Base-by-base conservation (phyloP, 2,329 filamentous ascomycete genomes). In the Aurifilum marmelostoma region DNA sequence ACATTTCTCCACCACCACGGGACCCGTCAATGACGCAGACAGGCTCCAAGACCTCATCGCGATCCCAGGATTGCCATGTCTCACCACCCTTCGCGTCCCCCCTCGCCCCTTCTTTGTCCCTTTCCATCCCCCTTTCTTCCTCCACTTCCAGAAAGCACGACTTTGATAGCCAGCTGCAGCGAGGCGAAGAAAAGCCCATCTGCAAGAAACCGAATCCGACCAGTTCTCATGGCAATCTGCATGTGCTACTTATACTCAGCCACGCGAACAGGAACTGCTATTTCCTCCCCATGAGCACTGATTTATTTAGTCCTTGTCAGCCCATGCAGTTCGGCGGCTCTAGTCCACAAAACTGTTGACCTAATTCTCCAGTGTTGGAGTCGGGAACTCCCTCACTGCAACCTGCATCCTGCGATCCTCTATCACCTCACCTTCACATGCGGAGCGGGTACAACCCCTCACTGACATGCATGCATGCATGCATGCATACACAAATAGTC, bases 1-100 rank as follows among this genome's bases (percentile, higher is more conserved):
- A 24, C 59, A 41, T 62, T 62, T 62, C 59, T 62, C 59, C 59
- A 62, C 59, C n/a, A 18, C 2, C 63, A 7, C 18, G 5, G 16
- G 18, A 37, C 63, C 50, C n/a, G 18, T 56, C 34, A 18, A 27
- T 65, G 63, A 54, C 63, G 54, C 37, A 60, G 32, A 34, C 58
- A 39, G 56, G 7, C 32, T 21, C 32, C 8, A 60, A n/a, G 8
- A 60, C 32, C 9, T 24, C 32, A 14, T 60, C 32, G 32, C 34
- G 24, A 29, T n/a, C 59, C 59, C 59, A 27, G 59, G 59, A 62
- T 43, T 60, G 59, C 59, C 59, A 43, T 62, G 59, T 43, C 34
- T 62, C 32, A 27, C 21, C n/a, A 62, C 50, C 24, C 50, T 54
- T 27, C 24, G n/a, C 7, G 37, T 12, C 12, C 37, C 9, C 37